These are phyloP conservation scores for Trametes cubensis DNA, from an alignment of 768 basidiomycete genomes.

Conservation along the genomic window DNA sequence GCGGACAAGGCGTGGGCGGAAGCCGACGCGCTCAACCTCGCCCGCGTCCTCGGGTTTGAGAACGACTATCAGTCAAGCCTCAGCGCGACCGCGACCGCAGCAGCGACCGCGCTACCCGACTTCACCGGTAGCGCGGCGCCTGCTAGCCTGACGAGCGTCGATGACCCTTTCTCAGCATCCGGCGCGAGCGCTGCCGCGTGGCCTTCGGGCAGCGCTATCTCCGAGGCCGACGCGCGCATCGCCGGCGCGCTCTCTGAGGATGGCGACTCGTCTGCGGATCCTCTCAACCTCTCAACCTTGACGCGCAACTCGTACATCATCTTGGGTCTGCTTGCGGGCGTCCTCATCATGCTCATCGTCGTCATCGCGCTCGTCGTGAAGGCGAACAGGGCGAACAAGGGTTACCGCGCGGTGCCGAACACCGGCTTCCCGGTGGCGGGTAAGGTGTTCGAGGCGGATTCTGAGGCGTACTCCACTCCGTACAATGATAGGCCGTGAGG, in stretches of 20 bases:
- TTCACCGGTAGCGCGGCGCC: neutral
- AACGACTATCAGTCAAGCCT: neutral
- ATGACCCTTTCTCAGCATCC: neutral
- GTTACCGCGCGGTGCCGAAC: neutral
- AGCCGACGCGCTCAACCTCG: neutral
- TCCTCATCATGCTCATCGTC: constrained; percentile 13
- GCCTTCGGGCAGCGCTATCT: neutral
- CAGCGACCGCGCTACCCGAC: neutral
- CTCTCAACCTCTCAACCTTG: constrained; percentile 3
- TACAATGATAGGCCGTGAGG: no score
- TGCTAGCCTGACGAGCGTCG: neutral
- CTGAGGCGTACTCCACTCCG: no score
- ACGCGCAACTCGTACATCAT: constrained; percentile 19
- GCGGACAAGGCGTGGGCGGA: neutral
- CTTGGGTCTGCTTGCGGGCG: constrained; percentile 16
- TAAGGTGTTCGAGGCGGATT: neutral
- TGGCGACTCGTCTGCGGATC: neutral
- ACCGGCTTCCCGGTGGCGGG: neutral
- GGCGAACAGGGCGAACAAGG: neutral
- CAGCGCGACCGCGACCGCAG: neutral
- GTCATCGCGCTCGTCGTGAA: neutral
- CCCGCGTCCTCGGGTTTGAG: neutral
- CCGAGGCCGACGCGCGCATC: neutral
- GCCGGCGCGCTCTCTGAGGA: neutral
- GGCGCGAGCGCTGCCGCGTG: neutral